Evolutionary conservation across 441 rosid species (phyloP), one percentile per base, ranked within the genome.

Genomic region (Adansonia madagascariensis): DNA sequence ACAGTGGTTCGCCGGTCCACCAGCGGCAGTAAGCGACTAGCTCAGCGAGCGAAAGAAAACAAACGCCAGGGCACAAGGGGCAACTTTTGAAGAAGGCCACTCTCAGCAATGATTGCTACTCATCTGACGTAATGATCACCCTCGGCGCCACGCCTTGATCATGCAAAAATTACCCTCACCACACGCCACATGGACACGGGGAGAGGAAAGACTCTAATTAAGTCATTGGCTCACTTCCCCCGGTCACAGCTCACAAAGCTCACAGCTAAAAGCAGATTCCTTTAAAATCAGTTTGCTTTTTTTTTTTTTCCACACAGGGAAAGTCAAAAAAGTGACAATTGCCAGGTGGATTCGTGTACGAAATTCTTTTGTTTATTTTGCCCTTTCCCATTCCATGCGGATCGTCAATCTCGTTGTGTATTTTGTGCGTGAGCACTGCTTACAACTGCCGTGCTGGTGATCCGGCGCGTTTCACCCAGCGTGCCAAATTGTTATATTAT

Each of bases 101-200:
- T 8, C 44, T 5, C 1, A 0, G 76, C 20, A 41, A 88, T 88
- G 73, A 86, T 88, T 77, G 75, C 60, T 14, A 8, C 44, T 78
- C 81, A 79, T 74, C 78, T 69, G 75, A 76, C 77, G 84, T 27
- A 39, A 88, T 88, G 53, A 88, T 88, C 12, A n/a, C 82, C 27
- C 50, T 75, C 73, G 77, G 77, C 85, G 81, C 82, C 89, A 82
- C 86, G 89, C 88, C 81, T 77, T 79, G 78, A 85, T 84, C 86
- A 81, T 84, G 86, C 87, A 72, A 6, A 49, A 6, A 18, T 50
- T 59, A 35, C 20, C 52, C 79, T 20, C 82, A 55, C 53, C 77
- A 43, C 82, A 55, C 78, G 46, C 65, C 83, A 77, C 75, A 80
- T 73, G 73, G 60, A 71, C 56, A 17, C 43, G 14, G 18, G 27